Evolutionary conservation across 2,329 filamentous ascomycete genomes (phyloP), one percentile per base, ranked within the genome.

Genomic region (Sclerotinia minor): DNA sequence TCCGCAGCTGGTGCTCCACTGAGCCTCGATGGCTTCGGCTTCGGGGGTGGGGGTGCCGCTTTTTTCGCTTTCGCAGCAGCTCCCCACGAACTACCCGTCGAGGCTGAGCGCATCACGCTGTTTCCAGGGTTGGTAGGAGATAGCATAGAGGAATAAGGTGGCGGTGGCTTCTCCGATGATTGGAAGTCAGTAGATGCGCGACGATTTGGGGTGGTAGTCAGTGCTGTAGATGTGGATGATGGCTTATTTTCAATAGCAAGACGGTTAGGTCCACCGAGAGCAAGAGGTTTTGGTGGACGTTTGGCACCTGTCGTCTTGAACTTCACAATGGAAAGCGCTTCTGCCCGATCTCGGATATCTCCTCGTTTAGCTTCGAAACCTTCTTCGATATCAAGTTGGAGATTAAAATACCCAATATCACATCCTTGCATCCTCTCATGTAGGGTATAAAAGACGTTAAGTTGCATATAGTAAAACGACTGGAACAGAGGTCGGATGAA

Each of bases 391-490:
- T 96, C 94, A 44, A 92, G 84, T 1, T 91, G 92, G 64, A 99
- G 85, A 79, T 99, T 92, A 79, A 99, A 99, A 81, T 99, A 99
- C 70, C 93, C 93, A 77, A 99, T 99, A 76, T 98, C 94, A 78
- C 96, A 93, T 73, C 86, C 88, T 81, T 99, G 95, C 95, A 99
- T 99, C 80, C 90, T 92, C 80, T 98, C 94, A 79, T 99, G 95
- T 65, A 99, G 84, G 0, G 95, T 99, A 80, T 99, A 99, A 79
- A 98, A 99, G 72, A 99, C 92, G 79, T 99, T 99, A 72, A 99
- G 87, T 80, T 99, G 95, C 95, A 99, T 99, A 83, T 98, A 99
- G 81, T 99, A 99, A 82, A 99, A 99, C 13, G 92, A 96, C 79
- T 98, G 95, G 84, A 99, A 99, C 9, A 99, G 87, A 3, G 95